Percentiles rank a stretch among this genome's conserved stretches.
These are phyloP conservation scores for Suillus subluteus DNA, from an alignment of 768 basidiomycete species.

Conservation along the genomic window DNA sequence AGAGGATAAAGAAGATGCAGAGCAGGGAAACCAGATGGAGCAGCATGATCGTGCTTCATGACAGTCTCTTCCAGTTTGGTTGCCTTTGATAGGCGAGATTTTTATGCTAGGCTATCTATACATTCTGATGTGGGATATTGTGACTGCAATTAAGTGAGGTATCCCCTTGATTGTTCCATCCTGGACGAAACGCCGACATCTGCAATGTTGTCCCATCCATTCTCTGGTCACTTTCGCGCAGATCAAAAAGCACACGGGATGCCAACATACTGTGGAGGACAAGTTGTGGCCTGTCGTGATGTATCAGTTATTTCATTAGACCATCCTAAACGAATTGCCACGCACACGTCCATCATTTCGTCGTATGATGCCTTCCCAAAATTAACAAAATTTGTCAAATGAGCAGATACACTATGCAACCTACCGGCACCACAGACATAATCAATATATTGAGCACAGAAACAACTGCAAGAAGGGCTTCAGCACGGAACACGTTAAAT, in stretches of 20 bases:
- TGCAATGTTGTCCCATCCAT: background rate
- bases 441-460: background rate
- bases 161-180: background rate
- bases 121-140: background rate
- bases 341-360: slow-evolving; percentile 1
- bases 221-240: background rate
- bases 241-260: background rate
- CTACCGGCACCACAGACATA: background rate
- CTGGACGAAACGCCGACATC: background rate
- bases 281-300: background rate
- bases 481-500: background rate
- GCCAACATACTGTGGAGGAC: slow-evolving; percentile 1
- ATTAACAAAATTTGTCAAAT: background rate
- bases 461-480: background rate
- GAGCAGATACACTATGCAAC: background rate
- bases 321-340: background rate
- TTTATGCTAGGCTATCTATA: background rate
- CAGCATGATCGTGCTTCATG: slow-evolving; percentile 1
- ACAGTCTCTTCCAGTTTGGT: slow-evolving; percentile 1
- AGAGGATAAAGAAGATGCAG: background rate
- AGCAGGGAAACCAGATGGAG: slow-evolving; percentile 1
- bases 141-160: background rate
- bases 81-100: background rate
- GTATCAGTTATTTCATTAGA: background rate
- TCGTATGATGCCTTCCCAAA: background rate